Base-by-base conservation (phyloP, 768 basidiomycete genomes). In the Lactarius hatsudake region DNA sequence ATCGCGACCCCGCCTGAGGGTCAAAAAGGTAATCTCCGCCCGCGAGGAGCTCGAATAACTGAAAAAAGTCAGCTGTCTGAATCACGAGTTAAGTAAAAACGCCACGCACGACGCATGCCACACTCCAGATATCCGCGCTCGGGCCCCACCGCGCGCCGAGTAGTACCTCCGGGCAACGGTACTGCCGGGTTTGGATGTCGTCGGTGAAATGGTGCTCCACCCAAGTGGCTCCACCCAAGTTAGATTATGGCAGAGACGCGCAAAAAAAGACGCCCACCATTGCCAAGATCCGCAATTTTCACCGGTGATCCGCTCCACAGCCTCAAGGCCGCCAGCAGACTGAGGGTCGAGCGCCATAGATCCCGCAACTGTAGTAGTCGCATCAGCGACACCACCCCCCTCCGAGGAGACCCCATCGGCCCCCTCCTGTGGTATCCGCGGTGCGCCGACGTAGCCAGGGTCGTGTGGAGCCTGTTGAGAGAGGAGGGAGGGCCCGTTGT, bases 21-120 rank as follows among this genome's bases (percentile, higher is more conserved):
- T 98, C 97, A 75, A 99, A 99, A 43, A 99, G 85, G 78, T 98
- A 99, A 76, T 98, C 96, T 26, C 97, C 96, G 23, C 96, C 96
- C 0, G 92, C 94, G 70, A 98, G 86, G 51, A 98, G 86, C 75
- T 98, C 96, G 75, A 99, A 99, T 48, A 94, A 84, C 94, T 95
- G 71, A 10, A 30, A 18, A 36, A 17, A 17, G 32, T 28, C 23
- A 38, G 9, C 36, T 43, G 30, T 63, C 68, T 57, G 15, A 15
- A 40, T 40, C 63, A 48, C 48, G 26, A 40, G 59, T 40, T 42
- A 42, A 60, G n/a, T n/a, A 4, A 55, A 64, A 51, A 8, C 42
- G 58, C 58, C 18, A 82, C 90, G 74, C 74, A 96, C 94, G 76
- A 98, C 87, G 78, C 94, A 96, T 0, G 96, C 90, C 0, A 98